Conservation (phyloP, 805 yeast species). For the Sporopachydermia quercuum region DNA sequence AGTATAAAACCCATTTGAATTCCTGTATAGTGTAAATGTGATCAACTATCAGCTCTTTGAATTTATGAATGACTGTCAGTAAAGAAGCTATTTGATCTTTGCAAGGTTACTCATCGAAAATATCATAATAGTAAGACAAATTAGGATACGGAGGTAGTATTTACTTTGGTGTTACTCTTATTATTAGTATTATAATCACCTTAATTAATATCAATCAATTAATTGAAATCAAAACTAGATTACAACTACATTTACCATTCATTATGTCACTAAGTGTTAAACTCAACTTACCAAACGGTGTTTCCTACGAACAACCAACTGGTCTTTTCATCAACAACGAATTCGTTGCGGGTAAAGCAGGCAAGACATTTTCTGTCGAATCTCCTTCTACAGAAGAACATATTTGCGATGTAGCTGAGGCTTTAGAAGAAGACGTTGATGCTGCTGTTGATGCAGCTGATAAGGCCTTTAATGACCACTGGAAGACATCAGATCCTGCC, state of each 20-base stretch:
- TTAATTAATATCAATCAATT: too few relatives aligned
- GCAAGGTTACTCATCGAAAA: too few relatives aligned
- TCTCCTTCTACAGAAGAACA: constrained; percentile 66
- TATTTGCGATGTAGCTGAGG: constrained; percentile 58
- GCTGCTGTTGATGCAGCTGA: constrained; percentile 77
- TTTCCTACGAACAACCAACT: constrained; percentile 60
- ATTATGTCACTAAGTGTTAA: constrained; percentile 19
- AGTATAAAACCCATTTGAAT: too few relatives aligned
- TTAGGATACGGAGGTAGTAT: too few relatives aligned
- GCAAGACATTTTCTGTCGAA: constrained; percentile 44
- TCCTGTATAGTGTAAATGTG: too few relatives aligned
- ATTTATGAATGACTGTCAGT: too few relatives aligned
- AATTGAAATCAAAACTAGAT: neutral
- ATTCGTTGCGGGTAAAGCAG: constrained; percentile 45
- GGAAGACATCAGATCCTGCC: constrained; percentile 60
- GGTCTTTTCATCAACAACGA: constrained; percentile 74
- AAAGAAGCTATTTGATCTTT: too few relatives aligned
- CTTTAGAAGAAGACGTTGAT: constrained; percentile 66
- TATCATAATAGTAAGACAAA: too few relatives aligned
- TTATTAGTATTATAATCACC: too few relatives aligned
- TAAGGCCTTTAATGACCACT: constrained; percentile 52
- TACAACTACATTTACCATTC: neutral
- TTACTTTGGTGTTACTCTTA: too few relatives aligned
- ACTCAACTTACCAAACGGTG: constrained; percentile 60
- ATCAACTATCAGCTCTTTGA: too few relatives aligned